A percentile compares a stretch with the other conserved stretches of the same genome.
These are phyloP conservation scores for Drosera spatulata DNA, from an alignment of 179 eudicot genomes.

Conservation along the genomic window DNA sequence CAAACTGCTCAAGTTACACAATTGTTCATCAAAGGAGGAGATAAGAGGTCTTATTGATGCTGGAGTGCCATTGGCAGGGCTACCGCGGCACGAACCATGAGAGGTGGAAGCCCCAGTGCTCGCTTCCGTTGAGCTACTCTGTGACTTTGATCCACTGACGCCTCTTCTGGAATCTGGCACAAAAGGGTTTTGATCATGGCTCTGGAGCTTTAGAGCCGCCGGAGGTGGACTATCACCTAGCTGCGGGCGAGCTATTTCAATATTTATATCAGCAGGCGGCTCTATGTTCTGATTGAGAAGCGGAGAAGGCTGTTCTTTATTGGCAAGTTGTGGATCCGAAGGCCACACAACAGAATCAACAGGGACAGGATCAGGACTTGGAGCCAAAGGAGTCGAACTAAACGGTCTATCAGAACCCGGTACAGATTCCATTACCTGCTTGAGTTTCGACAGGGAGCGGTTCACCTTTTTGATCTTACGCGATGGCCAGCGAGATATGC, in stretches of 20 bases:
- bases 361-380: constrained; percentile 48
- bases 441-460: constrained; percentile 83
- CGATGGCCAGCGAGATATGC: constrained; percentile 95
- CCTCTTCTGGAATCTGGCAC: constrained; percentile 10
- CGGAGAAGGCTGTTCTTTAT: constrained; percentile 35
- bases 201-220: constrained; percentile 16
- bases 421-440: constrained; percentile 94
- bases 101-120: constrained; percentile 77
- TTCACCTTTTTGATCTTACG: constrained; percentile 95
- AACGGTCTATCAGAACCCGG: constrained; percentile 83
- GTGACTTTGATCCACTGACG: constrained; percentile 28
- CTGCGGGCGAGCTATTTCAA: constrained; percentile 15
- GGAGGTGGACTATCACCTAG: constrained; percentile 7
- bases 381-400: constrained; percentile 50
- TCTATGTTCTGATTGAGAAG: constrained; percentile 25
- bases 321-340: constrained; percentile 30
- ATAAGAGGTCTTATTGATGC: constrained; percentile 35
- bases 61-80: constrained; percentile 20
- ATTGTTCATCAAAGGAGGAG: constrained; percentile 29
- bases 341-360: constrained; percentile 59
- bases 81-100: constrained; percentile 68
- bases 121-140: constrained; percentile 63
- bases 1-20: constrained; percentile 17
- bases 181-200: constrained; percentile 18
- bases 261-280: constrained; percentile 11